Percentiles rank a stretch among this genome's conserved stretches.
These are phyloP conservation scores for Eutrema salsugineum DNA, from an alignment of 441 rosid genomes.

Conservation along the genomic window DNA sequence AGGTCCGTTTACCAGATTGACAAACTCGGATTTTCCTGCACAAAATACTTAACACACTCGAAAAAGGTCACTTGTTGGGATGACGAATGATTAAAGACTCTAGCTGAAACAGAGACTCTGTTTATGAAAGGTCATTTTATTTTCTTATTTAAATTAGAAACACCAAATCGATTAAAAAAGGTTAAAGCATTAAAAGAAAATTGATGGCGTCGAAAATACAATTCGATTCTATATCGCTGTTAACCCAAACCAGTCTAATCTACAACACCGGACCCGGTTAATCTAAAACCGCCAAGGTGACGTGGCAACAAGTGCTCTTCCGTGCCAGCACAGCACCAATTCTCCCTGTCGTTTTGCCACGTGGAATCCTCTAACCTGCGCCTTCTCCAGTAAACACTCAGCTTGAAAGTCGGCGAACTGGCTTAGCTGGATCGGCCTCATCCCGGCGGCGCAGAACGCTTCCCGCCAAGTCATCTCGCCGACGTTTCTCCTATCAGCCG, in stretches of 20 bases:
- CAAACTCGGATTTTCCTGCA: not conserved
- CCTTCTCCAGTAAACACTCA: slow-evolving; percentile 63
- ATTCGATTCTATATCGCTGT: not conserved
- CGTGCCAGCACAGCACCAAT: slow-evolving; percentile 91
- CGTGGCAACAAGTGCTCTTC: slow-evolving; percentile 73
- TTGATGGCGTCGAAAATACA: slow-evolving; percentile 13
- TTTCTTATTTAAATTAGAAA: not conserved
- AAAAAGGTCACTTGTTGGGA: not conserved
- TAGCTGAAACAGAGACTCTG: not conserved
- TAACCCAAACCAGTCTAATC: slow-evolving; percentile 12
- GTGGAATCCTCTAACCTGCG: slow-evolving; percentile 79
- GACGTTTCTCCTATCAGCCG: slow-evolving; percentile 38
- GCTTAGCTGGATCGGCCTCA: slow-evolving; percentile 69
- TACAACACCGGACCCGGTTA: not conserved
- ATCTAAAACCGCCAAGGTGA: slow-evolving; percentile 80
- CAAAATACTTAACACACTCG: not conserved
- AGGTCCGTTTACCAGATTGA: slow-evolving; percentile 5
- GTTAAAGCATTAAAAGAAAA: not conserved
- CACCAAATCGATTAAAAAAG: not conserved
- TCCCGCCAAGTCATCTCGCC: slow-evolving; percentile 68
- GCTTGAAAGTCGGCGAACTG: slow-evolving; percentile 87
- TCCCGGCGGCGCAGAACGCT: slow-evolving; percentile 61
- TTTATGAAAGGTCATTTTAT: not conserved
- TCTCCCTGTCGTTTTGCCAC: slow-evolving; percentile 87
- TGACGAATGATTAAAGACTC: slow-evolving; percentile 12